Evolutionary conservation across 169 alveolate genomes (phyloP).

Genomic region (Babesia bovis): DNA sequence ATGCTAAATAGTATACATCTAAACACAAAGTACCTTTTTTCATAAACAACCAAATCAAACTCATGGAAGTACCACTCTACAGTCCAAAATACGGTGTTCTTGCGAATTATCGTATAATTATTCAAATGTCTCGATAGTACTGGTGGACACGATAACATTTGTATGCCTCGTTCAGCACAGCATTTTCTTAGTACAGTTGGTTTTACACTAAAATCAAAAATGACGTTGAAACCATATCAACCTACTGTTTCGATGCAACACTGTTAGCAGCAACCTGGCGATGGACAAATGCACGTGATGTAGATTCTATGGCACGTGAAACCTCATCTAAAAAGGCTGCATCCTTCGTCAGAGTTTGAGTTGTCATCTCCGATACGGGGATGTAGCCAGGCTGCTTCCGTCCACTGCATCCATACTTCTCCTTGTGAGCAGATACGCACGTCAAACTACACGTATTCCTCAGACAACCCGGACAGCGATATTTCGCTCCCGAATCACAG

Average conservation of each 20-base stretch:
- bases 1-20: background rate
- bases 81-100: constrained; percentile 46
- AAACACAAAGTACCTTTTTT: constrained; percentile 6
- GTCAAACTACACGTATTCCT: constrained; percentile 30
- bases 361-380: constrained; percentile 35
- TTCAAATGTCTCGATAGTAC: constrained; percentile 6
- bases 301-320: constrained; percentile 45
- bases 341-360: constrained; percentile 31
- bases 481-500: constrained; percentile 37
- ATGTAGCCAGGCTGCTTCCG: constrained; percentile 12
- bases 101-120: constrained; percentile 38
- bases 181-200: constrained; percentile 33
- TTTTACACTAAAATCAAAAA: constrained; percentile 7
- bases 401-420: constrained; percentile 11
- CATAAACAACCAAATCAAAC: constrained; percentile 15
- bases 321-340: constrained; percentile 30
- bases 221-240: background rate
- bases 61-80: constrained; percentile 38
- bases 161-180: constrained; percentile 44
- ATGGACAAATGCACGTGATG: constrained; percentile 50
- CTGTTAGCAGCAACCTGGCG: constrained; percentile 21
- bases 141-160: constrained; percentile 28
- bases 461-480: constrained; percentile 61
- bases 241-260: constrained; percentile 16
- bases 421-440: constrained; percentile 41